A percentile compares a stretch with the other conserved stretches of the same genome.
Evolutionary conservation across 2,329 filamentous ascomycete genomes (phyloP).

Genomic region (Magnaporthiopsis incrustans): DNA sequence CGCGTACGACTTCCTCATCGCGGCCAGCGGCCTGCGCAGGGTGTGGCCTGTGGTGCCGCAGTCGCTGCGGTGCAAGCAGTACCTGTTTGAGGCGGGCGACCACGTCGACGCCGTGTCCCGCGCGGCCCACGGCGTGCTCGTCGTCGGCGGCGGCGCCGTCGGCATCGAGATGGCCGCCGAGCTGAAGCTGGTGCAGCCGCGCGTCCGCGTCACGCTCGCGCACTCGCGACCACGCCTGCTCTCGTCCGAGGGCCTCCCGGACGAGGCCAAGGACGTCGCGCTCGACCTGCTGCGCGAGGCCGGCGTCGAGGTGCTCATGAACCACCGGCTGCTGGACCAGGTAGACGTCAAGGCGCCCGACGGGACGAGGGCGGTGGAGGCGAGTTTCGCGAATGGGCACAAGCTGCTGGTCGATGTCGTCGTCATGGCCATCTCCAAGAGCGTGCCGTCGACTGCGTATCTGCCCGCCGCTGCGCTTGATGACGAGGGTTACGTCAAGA

Average conservation of each 20-base stretch:
- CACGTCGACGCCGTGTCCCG: conserved; percentile 49
- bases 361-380: conserved; percentile 31
- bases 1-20: conserved; percentile 68
- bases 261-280: conserved; percentile 58
- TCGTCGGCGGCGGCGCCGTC: conserved; percentile 74
- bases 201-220: conserved; percentile 60
- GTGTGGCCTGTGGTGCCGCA: conserved; percentile 68
- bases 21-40: conserved; percentile 60
- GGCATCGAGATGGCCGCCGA: conserved; percentile 79
- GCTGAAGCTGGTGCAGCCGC: conserved; percentile 59
- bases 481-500: conserved; percentile 57
- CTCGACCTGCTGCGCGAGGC: conserved; percentile 49
- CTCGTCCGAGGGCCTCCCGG: conserved; percentile 62
- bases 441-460: conserved; percentile 53
- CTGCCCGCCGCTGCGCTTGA: conserved; percentile 52
- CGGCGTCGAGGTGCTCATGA: conserved; percentile 58
- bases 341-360: conserved; percentile 36
- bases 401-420: conserved; percentile 55
- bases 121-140: conserved; percentile 51
- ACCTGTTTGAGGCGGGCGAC: conserved; percentile 50
- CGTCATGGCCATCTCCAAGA: conserved; percentile 60
- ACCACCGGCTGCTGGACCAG: conserved; percentile 45
- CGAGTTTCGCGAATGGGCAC: conserved; percentile 53
- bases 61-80: conserved; percentile 51
- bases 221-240: conserved; percentile 65